Conservation (phyloP, 352 stramenopile species). For the Thraustotheca clavata region DNA sequence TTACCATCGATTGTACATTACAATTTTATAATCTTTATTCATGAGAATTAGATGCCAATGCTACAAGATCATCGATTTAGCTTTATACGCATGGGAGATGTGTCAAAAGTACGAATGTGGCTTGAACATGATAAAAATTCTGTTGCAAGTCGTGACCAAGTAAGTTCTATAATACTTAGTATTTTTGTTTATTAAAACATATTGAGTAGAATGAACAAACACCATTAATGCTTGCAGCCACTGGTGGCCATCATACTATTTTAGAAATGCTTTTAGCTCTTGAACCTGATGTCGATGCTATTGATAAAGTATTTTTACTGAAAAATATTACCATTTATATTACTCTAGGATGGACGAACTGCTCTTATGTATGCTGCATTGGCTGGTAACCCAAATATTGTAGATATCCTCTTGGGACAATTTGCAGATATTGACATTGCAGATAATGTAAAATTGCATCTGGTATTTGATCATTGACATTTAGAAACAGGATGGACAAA, state of each 20-base stretch:
- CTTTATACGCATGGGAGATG: conserved; percentile 9
- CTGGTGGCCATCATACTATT: conserved; percentile 1
- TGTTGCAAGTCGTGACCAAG: not conserved
- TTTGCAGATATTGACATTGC: conserved; percentile 12
- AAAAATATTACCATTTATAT: not conserved
- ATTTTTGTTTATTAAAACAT: not conserved
- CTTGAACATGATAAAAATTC: not conserved
- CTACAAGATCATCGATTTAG: no score
- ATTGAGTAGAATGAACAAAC: not conserved
- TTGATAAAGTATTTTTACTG: not conserved
- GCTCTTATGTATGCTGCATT: conserved; percentile 10
- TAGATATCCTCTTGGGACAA: conserved; percentile 9
- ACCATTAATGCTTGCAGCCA: conserved; percentile 5
- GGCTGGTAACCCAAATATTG: not conserved
- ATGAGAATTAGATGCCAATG: no score
- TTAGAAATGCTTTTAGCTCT: conserved; percentile 3
- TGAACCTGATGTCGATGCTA: not conserved
- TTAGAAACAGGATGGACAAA: not conserved
- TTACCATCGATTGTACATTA: not conserved
- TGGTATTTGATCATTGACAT: not conserved
- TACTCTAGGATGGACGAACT: not conserved
- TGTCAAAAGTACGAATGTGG: conserved; percentile 2
- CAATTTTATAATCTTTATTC: not conserved
- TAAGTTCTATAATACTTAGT: not conserved
- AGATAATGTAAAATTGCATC: conserved; percentile 13